Percentiles rank a stretch among this genome's conserved stretches.
These are phyloP conservation scores for Mycosphaerella sp. DNA, from an alignment of 2,329 filamentous ascomycete genomes.

Conservation along the genomic window DNA sequence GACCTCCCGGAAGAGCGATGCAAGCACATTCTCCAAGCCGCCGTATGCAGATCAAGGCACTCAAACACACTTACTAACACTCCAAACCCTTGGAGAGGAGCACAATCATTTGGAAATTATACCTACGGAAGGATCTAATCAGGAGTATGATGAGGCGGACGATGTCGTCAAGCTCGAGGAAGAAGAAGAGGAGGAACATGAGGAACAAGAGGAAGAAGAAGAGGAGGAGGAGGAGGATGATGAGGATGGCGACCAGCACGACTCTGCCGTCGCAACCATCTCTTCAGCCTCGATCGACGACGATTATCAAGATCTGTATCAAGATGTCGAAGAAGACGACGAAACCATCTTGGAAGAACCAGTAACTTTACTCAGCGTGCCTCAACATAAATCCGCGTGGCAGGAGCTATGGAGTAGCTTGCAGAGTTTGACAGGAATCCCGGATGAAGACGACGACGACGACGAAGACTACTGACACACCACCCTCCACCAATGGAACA, in stretches of 20 bases:
- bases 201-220: neutral
- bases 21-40: neutral
- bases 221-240: slow-evolving; percentile 14
- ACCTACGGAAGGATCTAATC: neutral
- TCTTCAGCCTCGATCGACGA: slow-evolving; percentile 19
- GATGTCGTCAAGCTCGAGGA: neutral
- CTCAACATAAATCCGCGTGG: slow-evolving; percentile 29
- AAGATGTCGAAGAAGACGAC: slow-evolving; percentile 19
- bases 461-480: slow-evolving; percentile 19
- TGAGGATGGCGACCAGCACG: slow-evolving; percentile 12
- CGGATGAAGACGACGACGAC: slow-evolving; percentile 23
- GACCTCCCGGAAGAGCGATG: neutral
- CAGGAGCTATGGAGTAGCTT: slow-evolving; percentile 33
- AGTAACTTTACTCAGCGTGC: slow-evolving; percentile 9
- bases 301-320: slow-evolving; percentile 15
- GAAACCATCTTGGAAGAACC: slow-evolving; percentile 8
- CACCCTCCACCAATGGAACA: neutral
- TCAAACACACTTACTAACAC: slow-evolving; percentile 11
- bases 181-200: slow-evolving; percentile 3
- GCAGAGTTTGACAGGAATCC: slow-evolving; percentile 31
- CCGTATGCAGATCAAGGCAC: slow-evolving; percentile 10
- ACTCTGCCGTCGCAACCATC: slow-evolving; percentile 26
- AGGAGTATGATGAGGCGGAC: slow-evolving; percentile 6
- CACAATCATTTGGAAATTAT: neutral
- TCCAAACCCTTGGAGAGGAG: slow-evolving; percentile 3